These are phyloP conservation scores for Panus rudis DNA, from an alignment of 768 basidiomycete species.

Conservation along the genomic window DNA sequence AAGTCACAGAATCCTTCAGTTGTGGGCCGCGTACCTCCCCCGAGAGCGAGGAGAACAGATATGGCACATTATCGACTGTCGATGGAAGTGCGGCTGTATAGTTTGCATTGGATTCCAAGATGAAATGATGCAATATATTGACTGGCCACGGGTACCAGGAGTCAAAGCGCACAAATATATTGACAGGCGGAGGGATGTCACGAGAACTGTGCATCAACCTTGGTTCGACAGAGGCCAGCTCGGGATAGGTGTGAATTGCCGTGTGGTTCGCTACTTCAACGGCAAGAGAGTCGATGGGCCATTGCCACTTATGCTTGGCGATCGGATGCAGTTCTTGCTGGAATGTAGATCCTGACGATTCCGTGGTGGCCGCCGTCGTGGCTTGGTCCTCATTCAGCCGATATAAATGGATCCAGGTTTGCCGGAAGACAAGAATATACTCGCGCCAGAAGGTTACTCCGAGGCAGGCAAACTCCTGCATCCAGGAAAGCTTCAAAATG, in stretches of 20 bases:
- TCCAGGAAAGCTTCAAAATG: conserved; percentile 9
- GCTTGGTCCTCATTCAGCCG: conserved; percentile 18
- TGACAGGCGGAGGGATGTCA: conserved; percentile 27
- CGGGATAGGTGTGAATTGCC: conserved; percentile 1
- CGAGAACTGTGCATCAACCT: neutral
- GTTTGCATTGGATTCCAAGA: conserved; percentile 36
- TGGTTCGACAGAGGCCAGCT: neutral
- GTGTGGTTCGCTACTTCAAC: conserved; percentile 20
- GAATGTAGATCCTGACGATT: conserved; percentile 9
- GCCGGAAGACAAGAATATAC: conserved; percentile 40
- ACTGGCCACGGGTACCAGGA: conserved; percentile 62
- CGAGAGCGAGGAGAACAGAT: conserved; percentile 5
- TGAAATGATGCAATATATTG: conserved; percentile 60
- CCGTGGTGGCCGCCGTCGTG: conserved; percentile 1
- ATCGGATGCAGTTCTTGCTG: conserved; percentile 33
- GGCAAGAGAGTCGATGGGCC: conserved; percentile 47
- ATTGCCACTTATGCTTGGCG: conserved; percentile 42
- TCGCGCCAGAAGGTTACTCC: conserved; percentile 16
- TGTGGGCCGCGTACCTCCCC: conserved; percentile 7
- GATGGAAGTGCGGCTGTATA: neutral
- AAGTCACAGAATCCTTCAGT: conserved; percentile 13
- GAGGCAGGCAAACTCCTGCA: conserved; percentile 28
- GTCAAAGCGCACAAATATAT: conserved; percentile 52
- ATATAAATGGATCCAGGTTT: conserved; percentile 20
- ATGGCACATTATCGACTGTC: conserved; percentile 5